phyloP scores from a whole-genome alignment of 108 stramenopile genomes.

The Asterionellopsis glacialis region DNA sequence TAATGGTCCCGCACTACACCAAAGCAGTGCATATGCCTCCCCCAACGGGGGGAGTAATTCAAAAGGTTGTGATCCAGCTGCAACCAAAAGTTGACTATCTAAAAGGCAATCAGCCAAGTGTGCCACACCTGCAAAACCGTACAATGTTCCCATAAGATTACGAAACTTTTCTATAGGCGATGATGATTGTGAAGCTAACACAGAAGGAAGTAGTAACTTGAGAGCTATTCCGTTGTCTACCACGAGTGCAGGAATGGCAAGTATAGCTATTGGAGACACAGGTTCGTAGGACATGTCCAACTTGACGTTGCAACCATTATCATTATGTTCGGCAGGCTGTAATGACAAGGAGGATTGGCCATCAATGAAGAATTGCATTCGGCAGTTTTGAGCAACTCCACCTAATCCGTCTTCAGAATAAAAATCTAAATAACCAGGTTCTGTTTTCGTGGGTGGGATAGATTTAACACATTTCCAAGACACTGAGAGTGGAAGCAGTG shows the following conservation, averaged over 20 bases:
- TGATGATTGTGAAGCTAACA: neutral
- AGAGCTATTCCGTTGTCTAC: conserved; percentile 47
- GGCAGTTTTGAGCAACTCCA: conserved; percentile 33
- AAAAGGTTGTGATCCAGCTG: conserved; percentile 16
- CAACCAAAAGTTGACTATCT: conserved; percentile 6
- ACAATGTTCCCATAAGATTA: conserved; percentile 30
- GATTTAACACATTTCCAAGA: conserved; percentile 30
- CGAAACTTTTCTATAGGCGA: conserved; percentile 24
- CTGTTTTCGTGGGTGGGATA: neutral
- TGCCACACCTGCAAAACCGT: conserved; percentile 31
- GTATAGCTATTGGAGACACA: conserved; percentile 18
- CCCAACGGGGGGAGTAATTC: conserved; percentile 15
- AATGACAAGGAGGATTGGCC: too few species aligned
- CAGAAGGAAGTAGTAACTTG: conserved; percentile 29
- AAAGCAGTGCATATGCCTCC: conserved; percentile 12
- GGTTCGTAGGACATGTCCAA: conserved; percentile 41
- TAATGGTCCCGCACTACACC: conserved; percentile 26
- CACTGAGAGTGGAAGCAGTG: conserved; percentile 27
- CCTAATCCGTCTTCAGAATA: conserved; percentile 22
- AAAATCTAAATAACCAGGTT: conserved; percentile 22
- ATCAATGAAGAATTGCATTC: conserved; percentile 40
- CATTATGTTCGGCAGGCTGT: neutral
- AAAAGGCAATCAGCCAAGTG: conserved; percentile 21
- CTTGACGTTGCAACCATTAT: conserved; percentile 10
- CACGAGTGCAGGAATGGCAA: conserved; percentile 29